phyloP scores from a whole-genome alignment of 495 filamentous ascomycete species.

The Aspergillus carlsbadensis region DNA sequence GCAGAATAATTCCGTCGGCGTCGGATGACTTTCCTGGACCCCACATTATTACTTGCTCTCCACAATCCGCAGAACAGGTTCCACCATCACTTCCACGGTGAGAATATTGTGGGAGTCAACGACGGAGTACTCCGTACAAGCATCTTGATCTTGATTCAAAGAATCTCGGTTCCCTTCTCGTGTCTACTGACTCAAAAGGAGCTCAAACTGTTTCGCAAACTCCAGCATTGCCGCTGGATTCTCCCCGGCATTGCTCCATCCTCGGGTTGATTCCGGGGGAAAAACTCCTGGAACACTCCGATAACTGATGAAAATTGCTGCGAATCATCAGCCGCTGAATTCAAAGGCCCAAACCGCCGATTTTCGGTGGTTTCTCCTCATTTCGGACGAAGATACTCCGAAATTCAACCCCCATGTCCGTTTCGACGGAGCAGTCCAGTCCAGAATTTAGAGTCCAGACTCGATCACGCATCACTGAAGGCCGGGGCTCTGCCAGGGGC shows the following conservation, averaged over 20 bases:
- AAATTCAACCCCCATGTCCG: constrained; percentile 12
- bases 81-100: too few relatives aligned
- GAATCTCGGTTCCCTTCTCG: too few relatives aligned
- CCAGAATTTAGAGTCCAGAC: not conserved
- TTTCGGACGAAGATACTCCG: not conserved
- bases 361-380: constrained; percentile 10
- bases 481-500: too few relatives aligned
- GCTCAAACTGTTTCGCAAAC: too few relatives aligned
- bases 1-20: constrained; percentile 6
- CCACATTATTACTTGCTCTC: constrained; percentile 3
- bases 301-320: not conserved
- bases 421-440: not conserved
- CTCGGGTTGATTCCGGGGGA: not conserved
- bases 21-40: constrained; percentile 2
- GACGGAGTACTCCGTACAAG: too few relatives aligned
- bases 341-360: constrained; percentile 13
- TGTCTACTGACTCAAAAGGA: too few relatives aligned
- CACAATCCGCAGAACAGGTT: not conserved
- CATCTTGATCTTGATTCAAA: too few relatives aligned
- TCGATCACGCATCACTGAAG: too few relatives aligned
- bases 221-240: too few relatives aligned
- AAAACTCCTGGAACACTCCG: not conserved
- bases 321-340: not conserved
- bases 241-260: not conserved
- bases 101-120: too few relatives aligned